Conservation (phyloP, 2,329 filamentous ascomycete genomes). For the Teratosphaeria epicoccoides region DNA sequence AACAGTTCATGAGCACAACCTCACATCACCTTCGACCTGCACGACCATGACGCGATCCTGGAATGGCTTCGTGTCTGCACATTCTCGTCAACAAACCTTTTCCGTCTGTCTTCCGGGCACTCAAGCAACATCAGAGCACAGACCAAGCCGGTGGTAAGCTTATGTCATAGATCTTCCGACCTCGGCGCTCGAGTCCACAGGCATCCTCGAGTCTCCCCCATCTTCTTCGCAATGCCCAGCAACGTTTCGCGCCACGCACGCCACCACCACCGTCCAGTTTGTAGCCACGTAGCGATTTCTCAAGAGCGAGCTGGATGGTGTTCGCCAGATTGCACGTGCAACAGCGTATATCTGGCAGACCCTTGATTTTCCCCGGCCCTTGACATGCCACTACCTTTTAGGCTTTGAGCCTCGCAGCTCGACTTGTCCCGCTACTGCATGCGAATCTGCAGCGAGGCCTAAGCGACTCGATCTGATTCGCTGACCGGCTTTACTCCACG, state of each 20-base stretch:
- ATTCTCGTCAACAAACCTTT: background rate
- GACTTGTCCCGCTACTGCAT: background rate
- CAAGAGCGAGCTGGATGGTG: background rate
- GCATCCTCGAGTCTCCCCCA: background rate
- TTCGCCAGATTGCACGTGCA: background rate
- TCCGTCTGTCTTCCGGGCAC: background rate
- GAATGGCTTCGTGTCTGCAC: background rate
- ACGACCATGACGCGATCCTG: background rate
- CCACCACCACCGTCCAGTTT: background rate
- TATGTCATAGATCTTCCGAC: background rate
- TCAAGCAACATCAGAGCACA: background rate
- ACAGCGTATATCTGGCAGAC: background rate
- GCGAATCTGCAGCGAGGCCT: background rate
- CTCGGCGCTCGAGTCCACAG: background rate
- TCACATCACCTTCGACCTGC: background rate
- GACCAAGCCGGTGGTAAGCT: background rate
- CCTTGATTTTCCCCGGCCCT: constrained; percentile 1
- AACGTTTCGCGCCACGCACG: background rate
- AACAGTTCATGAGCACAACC: background rate
- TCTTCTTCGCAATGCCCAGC: background rate
- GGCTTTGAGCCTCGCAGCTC: constrained; percentile 7
- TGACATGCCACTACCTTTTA: background rate
- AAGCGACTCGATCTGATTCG: constrained; percentile 1
- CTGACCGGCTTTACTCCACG: background rate
- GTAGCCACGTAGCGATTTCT: background rate